These are phyloP conservation scores for Arabis alpina DNA, from an alignment of 345 rosid species.

Conservation along the genomic window DNA sequence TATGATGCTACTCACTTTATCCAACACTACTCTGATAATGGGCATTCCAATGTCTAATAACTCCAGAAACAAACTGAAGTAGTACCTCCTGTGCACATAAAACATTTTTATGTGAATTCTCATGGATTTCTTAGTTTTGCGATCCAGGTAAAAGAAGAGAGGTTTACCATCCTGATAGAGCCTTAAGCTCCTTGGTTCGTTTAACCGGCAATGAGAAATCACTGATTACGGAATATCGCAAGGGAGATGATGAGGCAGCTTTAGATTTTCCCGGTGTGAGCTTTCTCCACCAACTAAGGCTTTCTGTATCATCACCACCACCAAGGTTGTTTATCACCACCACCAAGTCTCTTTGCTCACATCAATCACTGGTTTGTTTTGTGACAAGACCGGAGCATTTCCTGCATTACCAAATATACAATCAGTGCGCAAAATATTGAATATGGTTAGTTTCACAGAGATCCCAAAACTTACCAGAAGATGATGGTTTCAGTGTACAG, in stretches of 20 bases:
- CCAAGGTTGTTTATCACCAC: constrained; percentile 48
- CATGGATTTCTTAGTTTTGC: background rate
- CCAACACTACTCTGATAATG: constrained; percentile 61
- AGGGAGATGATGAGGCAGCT: constrained; percentile 45
- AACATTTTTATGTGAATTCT: background rate
- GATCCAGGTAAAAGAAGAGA: constrained; percentile 31
- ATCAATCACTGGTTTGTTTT: background rate
- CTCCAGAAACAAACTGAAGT: constrained; percentile 85
- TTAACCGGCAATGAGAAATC: constrained; percentile 68
- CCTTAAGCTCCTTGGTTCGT: constrained; percentile 84
- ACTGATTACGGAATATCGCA: constrained; percentile 51
- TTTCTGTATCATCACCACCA: constrained; percentile 45
- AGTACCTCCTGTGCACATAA: constrained; percentile 71
- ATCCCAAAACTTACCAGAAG: too few species aligned
- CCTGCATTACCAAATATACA: background rate
- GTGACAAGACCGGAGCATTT: constrained; percentile 4
- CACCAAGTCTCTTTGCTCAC: too few species aligned
- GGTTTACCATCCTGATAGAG: constrained; percentile 84
- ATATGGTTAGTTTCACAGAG: too few species aligned
- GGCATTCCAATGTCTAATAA: constrained; percentile 83
- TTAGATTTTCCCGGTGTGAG: constrained; percentile 47
- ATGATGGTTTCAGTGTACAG: too few species aligned
- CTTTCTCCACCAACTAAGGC: constrained; percentile 71
- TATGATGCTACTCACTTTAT: constrained; percentile 74
- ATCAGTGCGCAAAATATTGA: too few species aligned